Conservation (phyloP, 208 protist species). For the Pavlovales sp. region DNA sequence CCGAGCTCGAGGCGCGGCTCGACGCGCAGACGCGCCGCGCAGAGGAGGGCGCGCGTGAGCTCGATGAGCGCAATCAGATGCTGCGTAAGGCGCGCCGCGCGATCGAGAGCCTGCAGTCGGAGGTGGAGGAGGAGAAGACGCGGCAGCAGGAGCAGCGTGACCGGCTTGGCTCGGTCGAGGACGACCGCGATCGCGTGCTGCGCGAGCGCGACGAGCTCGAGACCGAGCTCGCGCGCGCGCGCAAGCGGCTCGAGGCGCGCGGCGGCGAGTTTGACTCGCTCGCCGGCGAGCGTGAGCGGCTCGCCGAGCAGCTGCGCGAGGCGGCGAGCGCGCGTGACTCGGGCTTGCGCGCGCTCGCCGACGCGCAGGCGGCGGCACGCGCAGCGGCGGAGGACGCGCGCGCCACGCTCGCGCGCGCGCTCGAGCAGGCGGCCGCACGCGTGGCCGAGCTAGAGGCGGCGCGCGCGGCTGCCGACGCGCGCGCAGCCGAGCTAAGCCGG, state of each 20-base stretch:
- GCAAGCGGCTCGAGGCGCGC: not conserved
- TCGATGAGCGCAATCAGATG: not conserved
- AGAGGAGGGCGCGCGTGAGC: not conserved
- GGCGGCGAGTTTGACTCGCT: not conserved
- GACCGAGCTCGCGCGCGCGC: not conserved
- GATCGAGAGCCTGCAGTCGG: not conserved
- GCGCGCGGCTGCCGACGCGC: not conserved
- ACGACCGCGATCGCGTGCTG: not conserved
- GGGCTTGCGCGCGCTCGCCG: not conserved
- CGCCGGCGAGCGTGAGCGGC: not conserved
- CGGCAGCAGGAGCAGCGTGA: not conserved
- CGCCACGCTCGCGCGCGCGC: not conserved
- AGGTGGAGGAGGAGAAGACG: not conserved
- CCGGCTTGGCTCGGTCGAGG: not conserved
- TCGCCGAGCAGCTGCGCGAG: not conserved
- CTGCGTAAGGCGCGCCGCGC: not conserved
- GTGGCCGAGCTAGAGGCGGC: too few species aligned
- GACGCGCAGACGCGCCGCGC: not conserved
- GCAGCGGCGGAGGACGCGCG: not conserved
- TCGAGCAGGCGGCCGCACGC: too few species aligned
- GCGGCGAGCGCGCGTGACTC: not conserved
- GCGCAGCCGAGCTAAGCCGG: not conserved
- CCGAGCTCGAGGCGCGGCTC: not conserved
- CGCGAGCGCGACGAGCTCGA: not conserved
- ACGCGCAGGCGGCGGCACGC: not conserved